phyloP scores from a whole-genome alignment of 2,329 filamentous ascomycete species.

The Fusarium paranaense region DNA sequence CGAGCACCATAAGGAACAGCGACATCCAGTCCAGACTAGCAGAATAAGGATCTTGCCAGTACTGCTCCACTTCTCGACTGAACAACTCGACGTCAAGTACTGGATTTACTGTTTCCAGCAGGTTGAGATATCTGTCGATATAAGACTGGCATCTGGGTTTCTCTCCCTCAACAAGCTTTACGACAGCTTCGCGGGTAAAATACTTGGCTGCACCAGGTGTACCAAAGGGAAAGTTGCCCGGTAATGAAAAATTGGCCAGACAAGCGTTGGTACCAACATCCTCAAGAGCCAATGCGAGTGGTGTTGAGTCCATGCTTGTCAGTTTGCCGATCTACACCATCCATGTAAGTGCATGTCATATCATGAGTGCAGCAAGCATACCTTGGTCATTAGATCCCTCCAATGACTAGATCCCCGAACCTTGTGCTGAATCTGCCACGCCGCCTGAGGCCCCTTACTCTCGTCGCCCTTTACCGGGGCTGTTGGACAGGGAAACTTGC shows the following conservation, averaged over 20 bases:
- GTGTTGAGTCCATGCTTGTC: conserved; percentile 41
- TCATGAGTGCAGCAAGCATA: conserved; percentile 23
- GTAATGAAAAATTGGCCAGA: conserved; percentile 50
- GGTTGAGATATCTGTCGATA: conserved; percentile 45
- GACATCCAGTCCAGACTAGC: conserved; percentile 49
- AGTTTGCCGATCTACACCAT: conserved; percentile 43
- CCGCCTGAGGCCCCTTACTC: conserved; percentile 45
- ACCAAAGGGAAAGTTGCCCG: conserved; percentile 54
- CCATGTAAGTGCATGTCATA: neutral
- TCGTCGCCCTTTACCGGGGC: conserved; percentile 40
- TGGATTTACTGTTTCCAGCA: conserved; percentile 51
- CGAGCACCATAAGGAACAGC: conserved; percentile 51
- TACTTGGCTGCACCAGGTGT: conserved; percentile 51
- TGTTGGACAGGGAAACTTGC: conserved; percentile 49
- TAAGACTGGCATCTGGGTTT: conserved; percentile 42
- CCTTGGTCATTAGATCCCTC: conserved; percentile 53
- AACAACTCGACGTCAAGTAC: conserved; percentile 49
- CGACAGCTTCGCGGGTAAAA: conserved; percentile 46
- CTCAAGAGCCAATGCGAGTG: conserved; percentile 46
- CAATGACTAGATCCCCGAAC: conserved; percentile 52
- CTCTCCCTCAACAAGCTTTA: conserved; percentile 46
- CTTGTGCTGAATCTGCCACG: conserved; percentile 50
- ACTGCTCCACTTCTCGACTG: conserved; percentile 45
- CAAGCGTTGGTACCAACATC: conserved; percentile 51
- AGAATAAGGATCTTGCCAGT: conserved; percentile 47